Conservation (phyloP, 2,329 filamentous ascomycete genomes). For the Phaeosphaeria sp. region DNA sequence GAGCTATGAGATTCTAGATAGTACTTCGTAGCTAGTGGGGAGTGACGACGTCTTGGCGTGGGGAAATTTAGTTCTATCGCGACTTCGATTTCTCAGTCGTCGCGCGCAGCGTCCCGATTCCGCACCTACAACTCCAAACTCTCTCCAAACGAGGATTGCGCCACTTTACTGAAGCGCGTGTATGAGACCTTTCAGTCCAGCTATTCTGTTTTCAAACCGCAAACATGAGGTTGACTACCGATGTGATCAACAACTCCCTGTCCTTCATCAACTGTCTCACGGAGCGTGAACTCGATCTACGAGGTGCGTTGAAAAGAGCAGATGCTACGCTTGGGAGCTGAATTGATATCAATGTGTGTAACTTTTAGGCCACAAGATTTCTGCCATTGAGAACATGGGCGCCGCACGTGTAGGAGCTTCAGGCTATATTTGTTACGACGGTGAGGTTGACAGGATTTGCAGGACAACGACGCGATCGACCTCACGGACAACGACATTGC, state of each 20-base stretch:
- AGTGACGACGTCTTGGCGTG: conserved; percentile 2
- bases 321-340: conserved; percentile 92
- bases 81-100: neutral
- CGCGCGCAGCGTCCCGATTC: neutral
- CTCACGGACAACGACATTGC: conserved; percentile 98
- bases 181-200: neutral
- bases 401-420: conserved; percentile 76
- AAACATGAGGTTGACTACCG: conserved; percentile 90
- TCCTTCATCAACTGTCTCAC: conserved; percentile 99
- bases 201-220: conserved; percentile 18
- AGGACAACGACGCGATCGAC: conserved; percentile 97
- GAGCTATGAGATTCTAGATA: neutral
- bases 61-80: conserved; percentile 1
- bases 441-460: conserved; percentile 1
- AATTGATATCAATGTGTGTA: conserved; percentile 77
- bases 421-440: neutral
- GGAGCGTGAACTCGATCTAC: conserved; percentile 97
- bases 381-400: conserved; percentile 96
- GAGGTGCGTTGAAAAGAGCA: conserved; percentile 99
- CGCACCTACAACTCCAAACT: neutral
- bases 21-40: neutral
- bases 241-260: conserved; percentile 91
- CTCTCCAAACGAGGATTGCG: neutral
- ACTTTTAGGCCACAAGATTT: conserved; percentile 92
- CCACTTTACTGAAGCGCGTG: neutral